Percentiles rank a stretch among this genome's conserved stretches.
phyloP scores from a whole-genome alignment of 1,284 basidiomycete genomes.

The Sporisorium iseilematis-ciliati region DNA sequence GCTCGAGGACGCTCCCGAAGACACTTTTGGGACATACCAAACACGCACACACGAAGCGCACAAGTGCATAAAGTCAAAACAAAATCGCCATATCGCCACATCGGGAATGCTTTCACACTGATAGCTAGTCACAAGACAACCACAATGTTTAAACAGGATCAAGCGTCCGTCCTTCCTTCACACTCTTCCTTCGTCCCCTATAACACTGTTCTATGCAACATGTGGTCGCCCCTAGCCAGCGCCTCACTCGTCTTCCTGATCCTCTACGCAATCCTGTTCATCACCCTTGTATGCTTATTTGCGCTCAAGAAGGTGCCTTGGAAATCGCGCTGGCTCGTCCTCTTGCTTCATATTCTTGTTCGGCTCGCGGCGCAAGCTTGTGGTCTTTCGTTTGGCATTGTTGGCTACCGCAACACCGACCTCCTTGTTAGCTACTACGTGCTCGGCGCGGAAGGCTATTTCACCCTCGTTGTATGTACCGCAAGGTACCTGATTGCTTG shows the following conservation, averaged over 20 bases:
- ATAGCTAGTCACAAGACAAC: too few species aligned
- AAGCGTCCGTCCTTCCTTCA: too few species aligned
- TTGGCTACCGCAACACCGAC: conserved; percentile 23
- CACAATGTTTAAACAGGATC: too few species aligned
- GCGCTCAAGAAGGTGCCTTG: conserved; percentile 7
- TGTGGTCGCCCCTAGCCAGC: conserved; percentile 34
- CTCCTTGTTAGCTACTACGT: conserved; percentile 54
- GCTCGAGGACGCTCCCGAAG: too few species aligned
- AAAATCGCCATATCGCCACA: too few species aligned
- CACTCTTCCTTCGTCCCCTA: too few species aligned
- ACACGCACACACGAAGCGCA: too few species aligned
- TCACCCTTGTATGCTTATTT: conserved; percentile 4
- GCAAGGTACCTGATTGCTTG: conserved; percentile 52
- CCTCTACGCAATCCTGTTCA: conserved; percentile 26
- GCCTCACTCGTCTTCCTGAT: conserved; percentile 38
- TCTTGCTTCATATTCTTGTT: conserved; percentile 45
- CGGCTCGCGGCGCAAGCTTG: conserved; percentile 45
- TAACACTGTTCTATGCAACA: neutral
- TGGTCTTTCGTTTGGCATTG: conserved; percentile 45
- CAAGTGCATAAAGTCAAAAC: too few species aligned
- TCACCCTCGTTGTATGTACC: conserved; percentile 53
- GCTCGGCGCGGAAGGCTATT: conserved; percentile 55
- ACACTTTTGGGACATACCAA: too few species aligned
- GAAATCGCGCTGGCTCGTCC: conserved; percentile 32
- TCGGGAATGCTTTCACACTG: too few species aligned